Evolutionary conservation across 345 rosid species (phyloP).

Genomic region (Gossypium herbaceum): DNA sequence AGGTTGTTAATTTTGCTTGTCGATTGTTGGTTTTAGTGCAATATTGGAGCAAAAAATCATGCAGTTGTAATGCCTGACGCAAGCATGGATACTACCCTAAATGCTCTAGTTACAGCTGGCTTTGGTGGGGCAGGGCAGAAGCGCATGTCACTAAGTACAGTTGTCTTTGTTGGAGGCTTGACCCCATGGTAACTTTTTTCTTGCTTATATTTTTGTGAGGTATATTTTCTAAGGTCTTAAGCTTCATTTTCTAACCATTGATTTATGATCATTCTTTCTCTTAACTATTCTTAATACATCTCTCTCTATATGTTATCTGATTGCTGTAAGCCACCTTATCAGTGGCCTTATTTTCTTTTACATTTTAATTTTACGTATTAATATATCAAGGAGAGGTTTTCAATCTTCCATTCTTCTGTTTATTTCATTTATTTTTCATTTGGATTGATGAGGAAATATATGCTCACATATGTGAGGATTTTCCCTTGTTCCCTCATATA

Average conservation of each 20-base stretch:
- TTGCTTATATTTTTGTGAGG: not conserved
- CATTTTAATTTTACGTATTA: not conserved
- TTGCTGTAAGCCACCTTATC: not conserved
- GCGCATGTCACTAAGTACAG: slow-evolving; percentile 93
- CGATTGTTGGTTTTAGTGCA: slow-evolving; percentile 47
- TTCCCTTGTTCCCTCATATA: not conserved
- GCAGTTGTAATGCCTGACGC: slow-evolving; percentile 90
- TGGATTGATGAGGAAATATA: not conserved
- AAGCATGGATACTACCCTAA: slow-evolving; percentile 62
- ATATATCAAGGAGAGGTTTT: not conserved
- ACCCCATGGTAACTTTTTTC: slow-evolving; percentile 52
- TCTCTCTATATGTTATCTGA: not conserved
- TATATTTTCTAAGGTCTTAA: not conserved
- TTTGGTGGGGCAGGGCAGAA: slow-evolving; percentile 99
- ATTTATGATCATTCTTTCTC: not conserved
- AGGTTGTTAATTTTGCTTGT: not conserved
- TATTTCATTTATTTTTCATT: not conserved
- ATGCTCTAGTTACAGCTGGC: slow-evolving; percentile 90
- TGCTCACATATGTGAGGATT: not conserved
- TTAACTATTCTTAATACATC: not conserved
- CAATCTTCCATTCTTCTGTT: slow-evolving; percentile 4
- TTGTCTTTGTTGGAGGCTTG: slow-evolving; percentile 79
- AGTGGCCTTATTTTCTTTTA: not conserved
- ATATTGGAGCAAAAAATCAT: slow-evolving; percentile 97
- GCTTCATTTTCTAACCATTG: not conserved